Evolutionary conservation across 306 rosid species (phyloP), one percentile per base, ranked within the genome.

Genomic region (Psophocarpus tetragonolobus): DNA sequence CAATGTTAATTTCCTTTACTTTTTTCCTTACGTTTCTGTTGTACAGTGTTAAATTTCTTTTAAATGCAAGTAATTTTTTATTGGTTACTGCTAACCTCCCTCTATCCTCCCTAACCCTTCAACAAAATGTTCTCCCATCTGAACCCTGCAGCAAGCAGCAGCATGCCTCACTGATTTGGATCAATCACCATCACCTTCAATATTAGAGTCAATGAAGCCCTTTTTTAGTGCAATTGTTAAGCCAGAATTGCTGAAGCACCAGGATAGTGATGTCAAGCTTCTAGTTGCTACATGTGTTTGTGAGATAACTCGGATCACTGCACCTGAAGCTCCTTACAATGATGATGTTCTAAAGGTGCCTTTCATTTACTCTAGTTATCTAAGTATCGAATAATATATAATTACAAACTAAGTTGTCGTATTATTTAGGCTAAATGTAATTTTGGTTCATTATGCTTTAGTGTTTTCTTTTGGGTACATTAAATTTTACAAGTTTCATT

Each of bases 291-390:
- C 96, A 6, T 91, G 97, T 69, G 84, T 87, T 24, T 95, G 99
- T 80, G 99, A 95, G 96, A 95, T 95, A 82, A 95, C 99, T 41
- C 93, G 99, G 29, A 95, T 95, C 62, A 95, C 99, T 57, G 99
- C 99, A 27, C 99, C 99, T n/a, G 97, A 91, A 68, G 97, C 98
- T 77, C 99, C 99, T 50, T 95, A 92, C 68, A 86, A 80, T 44
- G 98, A 95, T 75, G 94, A 91, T 72, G 90, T 91, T 82, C 81
- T 95, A 74, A 92, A 92, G 99, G 99, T 95, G 81, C 80, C 65
- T 84, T 79, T 72, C 53, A 70, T 79, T 58, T 75, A 29, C 62
- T 6, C 45, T 71, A 54, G 77, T 66, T 69, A 44, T 69, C 79
- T 81, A 70, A 26, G 62, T 69, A 44, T 69, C 79, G 79, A 70